Conservation (phyloP, 345 rosid genomes). For the Toxicodendron radicans region DNA sequence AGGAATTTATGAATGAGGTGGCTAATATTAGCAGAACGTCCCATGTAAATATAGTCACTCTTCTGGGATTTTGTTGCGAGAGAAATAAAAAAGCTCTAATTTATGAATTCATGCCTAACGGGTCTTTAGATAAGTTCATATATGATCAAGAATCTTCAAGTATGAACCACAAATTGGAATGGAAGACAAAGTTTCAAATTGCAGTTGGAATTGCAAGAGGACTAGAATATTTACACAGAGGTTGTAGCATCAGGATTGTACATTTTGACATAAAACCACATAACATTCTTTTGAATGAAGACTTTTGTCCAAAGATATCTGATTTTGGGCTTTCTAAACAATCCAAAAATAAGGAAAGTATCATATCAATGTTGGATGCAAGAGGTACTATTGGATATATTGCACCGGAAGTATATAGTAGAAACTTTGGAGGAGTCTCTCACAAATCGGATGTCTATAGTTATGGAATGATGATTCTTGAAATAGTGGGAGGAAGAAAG, state of each 20-base stretch:
- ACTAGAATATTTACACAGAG: conserved; percentile 50
- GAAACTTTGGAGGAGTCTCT: conserved; percentile 35
- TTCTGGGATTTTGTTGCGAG: conserved; percentile 43
- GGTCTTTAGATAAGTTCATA: conserved; percentile 39
- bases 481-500: neutral
- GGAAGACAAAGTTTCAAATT: conserved; percentile 25
- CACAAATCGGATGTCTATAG: conserved; percentile 27
- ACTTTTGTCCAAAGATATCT: conserved; percentile 38
- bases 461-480: conserved; percentile 10
- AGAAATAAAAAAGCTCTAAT: conserved; percentile 35
- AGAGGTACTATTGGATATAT: conserved; percentile 49
- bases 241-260: conserved; percentile 51
- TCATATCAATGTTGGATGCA: conserved; percentile 27
- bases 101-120: conserved; percentile 40
- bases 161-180: neutral
- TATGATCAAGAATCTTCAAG: neutral
- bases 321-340: conserved; percentile 58
- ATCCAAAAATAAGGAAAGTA: conserved; percentile 32
- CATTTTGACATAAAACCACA: conserved; percentile 56
- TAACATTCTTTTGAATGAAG: conserved; percentile 37
- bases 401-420: conserved; percentile 42
- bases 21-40: conserved; percentile 45
- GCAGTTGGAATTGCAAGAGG: conserved; percentile 44
- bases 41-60: conserved; percentile 42
- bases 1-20: conserved; percentile 49